Evolutionary conservation across 73 alveolate species (phyloP).

Genomic region (Tetrahymena elliotti): DNA sequence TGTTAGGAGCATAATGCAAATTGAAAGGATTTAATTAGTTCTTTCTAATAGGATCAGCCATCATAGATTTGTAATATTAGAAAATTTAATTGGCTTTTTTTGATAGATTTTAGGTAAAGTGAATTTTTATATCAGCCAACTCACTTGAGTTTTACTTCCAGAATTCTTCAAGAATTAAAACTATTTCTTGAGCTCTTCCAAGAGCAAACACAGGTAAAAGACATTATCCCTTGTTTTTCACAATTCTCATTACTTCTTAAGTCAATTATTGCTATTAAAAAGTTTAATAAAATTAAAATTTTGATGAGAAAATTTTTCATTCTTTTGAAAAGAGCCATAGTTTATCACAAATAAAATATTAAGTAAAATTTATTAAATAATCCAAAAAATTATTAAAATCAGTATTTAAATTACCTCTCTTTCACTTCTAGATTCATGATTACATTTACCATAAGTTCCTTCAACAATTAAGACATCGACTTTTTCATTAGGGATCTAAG

Average conservation of each 20-base stretch:
- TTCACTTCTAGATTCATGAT: conserved; percentile 93
- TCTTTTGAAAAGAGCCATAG: no score
- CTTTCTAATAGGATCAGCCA: conserved; percentile 84
- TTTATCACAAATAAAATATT: no score
- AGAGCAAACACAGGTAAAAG: conserved; percentile 97
- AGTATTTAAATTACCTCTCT: conserved; percentile 94
- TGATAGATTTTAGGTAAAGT: conserved; percentile 90
- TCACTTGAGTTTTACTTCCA: conserved; percentile 85
- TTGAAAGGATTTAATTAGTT: conserved; percentile 80
- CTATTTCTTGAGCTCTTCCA: conserved; percentile 97
- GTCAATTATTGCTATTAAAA: background rate
- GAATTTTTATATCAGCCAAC: conserved; percentile 65
- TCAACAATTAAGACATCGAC: conserved; percentile 96
- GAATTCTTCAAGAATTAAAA: conserved; percentile 91
- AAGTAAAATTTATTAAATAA: background rate
- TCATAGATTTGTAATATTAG: conserved; percentile 84
- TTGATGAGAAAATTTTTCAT: no score
- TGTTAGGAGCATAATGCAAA: conserved; percentile 37
- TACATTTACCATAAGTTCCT: conserved; percentile 96
- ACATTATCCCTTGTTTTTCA: conserved; percentile 96
- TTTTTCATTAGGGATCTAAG: conserved; percentile 96
- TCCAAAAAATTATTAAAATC: background rate
- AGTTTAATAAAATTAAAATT: no score
- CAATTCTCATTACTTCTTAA: conserved; percentile 82
- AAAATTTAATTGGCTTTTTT: conserved; percentile 88